Evolutionary conservation across 306 rosid species (phyloP), one percentile per base, ranked within the genome.

Genomic region (Psophocarpus tetragonolobus): DNA sequence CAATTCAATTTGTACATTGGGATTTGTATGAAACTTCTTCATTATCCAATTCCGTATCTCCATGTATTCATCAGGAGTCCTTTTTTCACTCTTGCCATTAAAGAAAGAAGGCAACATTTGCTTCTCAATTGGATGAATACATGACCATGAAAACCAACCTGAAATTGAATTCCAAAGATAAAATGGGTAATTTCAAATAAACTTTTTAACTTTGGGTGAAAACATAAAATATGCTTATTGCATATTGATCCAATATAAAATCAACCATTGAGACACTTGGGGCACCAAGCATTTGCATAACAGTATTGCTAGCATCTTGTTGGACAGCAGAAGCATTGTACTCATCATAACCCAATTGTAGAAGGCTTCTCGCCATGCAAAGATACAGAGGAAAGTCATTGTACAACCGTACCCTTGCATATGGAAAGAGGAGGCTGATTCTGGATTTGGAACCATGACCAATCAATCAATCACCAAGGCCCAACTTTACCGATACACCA

Each of bases 111-210:
- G 84, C 89, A 93, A 42, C 74, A 77, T 86, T 33, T 75, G 90
- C 84, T 90, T 88, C 89, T 93, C 98, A 68, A 93, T 85, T 62
- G 90, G 73, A 74, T 90, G 97, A 73, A 90, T 74, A 47, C 67
- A 68, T 39, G 82, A 82, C 98, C 98, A 93, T 1, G 93, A 88
- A 86, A 91, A 93, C 98, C 98, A 93, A 85, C 97, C 98, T 93
- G 89, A 70, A 85, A 87, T 56, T 23, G 73, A 76, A 63, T 66
- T 36, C 60, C 76, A 83, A 9, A 44, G 32, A 65, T 35, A 32
- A 75, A 70, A 62, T 27, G 64, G 32, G 60, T 48, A 48, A 74
- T 74, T 48, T 75, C 71, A 32, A 70, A 47, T 23, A 73, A 39
- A 33, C 42, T 11, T 53, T 62, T 35, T 44, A 69, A 29, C 35